phyloP scores from a whole-genome alignment of 2,329 filamentous ascomycete species.

The Sporothrix humicola region DNA sequence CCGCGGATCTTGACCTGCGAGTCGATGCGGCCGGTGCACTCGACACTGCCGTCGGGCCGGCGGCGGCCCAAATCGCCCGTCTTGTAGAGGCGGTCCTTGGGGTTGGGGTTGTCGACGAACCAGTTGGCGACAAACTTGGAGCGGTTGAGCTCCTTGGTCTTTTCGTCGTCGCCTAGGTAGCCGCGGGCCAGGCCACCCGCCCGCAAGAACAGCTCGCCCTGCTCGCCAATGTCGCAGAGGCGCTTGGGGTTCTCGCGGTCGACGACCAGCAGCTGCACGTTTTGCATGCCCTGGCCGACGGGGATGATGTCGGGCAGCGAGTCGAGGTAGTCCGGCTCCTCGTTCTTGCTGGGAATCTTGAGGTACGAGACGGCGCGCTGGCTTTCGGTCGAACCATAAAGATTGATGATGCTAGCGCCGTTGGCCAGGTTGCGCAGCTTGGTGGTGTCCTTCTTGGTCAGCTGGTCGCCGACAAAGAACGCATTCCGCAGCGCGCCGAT shows the following conservation, averaged over 20 bases:
- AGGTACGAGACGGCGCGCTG: constrained; percentile 82
- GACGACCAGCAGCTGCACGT: constrained; percentile 88
- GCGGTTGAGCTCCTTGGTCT: constrained; percentile 65
- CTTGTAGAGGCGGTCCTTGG: constrained; percentile 83
- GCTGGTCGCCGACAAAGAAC: constrained; percentile 90
- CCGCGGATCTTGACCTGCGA: constrained; percentile 88
- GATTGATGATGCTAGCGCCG: constrained; percentile 78
- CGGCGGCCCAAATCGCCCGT: constrained; percentile 86
- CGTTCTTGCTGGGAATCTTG: constrained; percentile 70
- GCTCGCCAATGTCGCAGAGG: constrained; percentile 79
- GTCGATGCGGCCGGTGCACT: constrained; percentile 80
- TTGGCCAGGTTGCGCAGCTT: constrained; percentile 75
- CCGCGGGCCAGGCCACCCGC: constrained; percentile 80
- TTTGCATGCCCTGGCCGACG: constrained; percentile 82
- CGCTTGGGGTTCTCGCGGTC: constrained; percentile 68
- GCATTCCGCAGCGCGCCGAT: constrained; percentile 79
- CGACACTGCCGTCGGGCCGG: constrained; percentile 68
- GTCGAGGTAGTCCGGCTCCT: constrained; percentile 62
- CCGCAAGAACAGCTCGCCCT: constrained; percentile 82
- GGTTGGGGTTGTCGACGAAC: constrained; percentile 77
- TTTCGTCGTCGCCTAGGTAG: constrained; percentile 55
- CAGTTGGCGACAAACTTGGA: constrained; percentile 84
- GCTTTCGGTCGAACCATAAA: constrained; percentile 90
- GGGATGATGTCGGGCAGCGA: constrained; percentile 71
- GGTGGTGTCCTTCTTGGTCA: constrained; percentile 83